Base-by-base conservation (phyloP, 371 early-diverging fungal genomes). In the Syncephalastrum monosporum region DNA sequence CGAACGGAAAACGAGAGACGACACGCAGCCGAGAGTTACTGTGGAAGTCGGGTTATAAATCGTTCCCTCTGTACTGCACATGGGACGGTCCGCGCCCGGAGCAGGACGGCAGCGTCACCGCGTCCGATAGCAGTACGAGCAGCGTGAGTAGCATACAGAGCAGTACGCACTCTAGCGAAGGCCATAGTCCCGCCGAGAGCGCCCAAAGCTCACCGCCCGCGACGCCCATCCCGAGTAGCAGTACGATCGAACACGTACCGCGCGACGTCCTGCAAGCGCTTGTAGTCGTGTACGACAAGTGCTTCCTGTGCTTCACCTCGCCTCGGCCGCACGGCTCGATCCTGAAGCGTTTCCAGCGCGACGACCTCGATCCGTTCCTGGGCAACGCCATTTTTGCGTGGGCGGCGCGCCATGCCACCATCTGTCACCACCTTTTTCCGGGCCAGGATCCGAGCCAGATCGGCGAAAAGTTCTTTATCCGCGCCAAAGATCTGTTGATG, bases 391-490 rank as follows among this genome's bases (percentile, higher is more conserved):
- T 63, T 14, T 55, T 63, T 53, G 58, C 64, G 17, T 63, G 64
- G 64, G 23, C 64, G 6, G 64, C 64, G 7, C 47, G 64, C 8
- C 64, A 63, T 17, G 58, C 55, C 29, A 55, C 59, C 27, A 63
- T 63, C 38, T 63, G 59, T 43, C 64, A 63, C 49, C 55, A 56
- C 8, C 50, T 63, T 13, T 63, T 58, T 58, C 50, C 50, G 5
- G 64, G 59, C 8, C 52, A 55, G 25, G 64, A 63, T 17, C 64
- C 64, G 41, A 63, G 59, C 45, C 50, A 42, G 5, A 59, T 63
- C 3, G 64, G 64, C 19, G 59, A 58, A 49, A 49, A 33, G 10
- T 63, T 58, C 13, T 63, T 63, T 38, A 45, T 43, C 25, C 50
- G 19, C 1, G 57, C 64, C 14, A 53, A 53, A 51, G n/a, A 24